These are phyloP conservation scores for Phlyctochytrium bullatum DNA, from an alignment of 192 early-diverging fungal genomes.

Conservation along the genomic window DNA sequence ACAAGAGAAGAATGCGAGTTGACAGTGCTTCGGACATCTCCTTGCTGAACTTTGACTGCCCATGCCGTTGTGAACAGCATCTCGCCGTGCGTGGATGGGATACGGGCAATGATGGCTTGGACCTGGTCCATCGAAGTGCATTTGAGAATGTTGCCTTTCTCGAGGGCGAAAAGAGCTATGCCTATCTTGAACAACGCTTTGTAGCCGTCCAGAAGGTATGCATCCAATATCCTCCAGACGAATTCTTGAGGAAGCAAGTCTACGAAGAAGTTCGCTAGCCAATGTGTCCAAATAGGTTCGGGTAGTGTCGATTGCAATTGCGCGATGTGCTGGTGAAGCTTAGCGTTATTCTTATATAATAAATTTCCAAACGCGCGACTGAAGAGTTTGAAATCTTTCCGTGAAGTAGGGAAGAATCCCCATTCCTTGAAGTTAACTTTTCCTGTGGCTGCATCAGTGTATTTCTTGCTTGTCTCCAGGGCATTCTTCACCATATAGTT, in stretches of 20 bases:
- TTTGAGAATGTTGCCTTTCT: constrained; percentile 22
- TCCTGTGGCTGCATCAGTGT: neutral
- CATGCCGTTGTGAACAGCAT: constrained; percentile 25
- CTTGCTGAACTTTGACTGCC: constrained; percentile 10
- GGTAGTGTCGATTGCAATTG: constrained; percentile 23
- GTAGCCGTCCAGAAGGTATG: constrained; percentile 44
- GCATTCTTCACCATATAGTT: constrained; percentile 37
- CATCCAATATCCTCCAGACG: constrained; percentile 42
- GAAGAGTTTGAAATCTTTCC: constrained; percentile 43
- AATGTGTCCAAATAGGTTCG: constrained; percentile 40
- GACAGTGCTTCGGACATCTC: constrained; percentile 27
- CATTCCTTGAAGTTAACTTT: constrained; percentile 23
- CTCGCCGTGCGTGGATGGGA: constrained; percentile 9
- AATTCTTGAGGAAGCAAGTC: constrained; percentile 33
- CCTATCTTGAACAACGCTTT: constrained; percentile 40
- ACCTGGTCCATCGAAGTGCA: constrained; percentile 8
- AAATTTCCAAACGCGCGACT: constrained; percentile 41
- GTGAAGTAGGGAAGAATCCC: constrained; percentile 42
- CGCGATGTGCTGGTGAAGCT: constrained; percentile 32
- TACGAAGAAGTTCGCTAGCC: constrained; percentile 39
- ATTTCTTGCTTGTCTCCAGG: neutral
- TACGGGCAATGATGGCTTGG: constrained; percentile 14
- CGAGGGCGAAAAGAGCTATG: constrained; percentile 22
- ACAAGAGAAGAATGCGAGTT: constrained; percentile 30
- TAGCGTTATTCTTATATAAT: constrained; percentile 25